Evolutionary conservation across 805 yeast genomes (phyloP).

Genomic region (Monosporozyma siamensis): DNA sequence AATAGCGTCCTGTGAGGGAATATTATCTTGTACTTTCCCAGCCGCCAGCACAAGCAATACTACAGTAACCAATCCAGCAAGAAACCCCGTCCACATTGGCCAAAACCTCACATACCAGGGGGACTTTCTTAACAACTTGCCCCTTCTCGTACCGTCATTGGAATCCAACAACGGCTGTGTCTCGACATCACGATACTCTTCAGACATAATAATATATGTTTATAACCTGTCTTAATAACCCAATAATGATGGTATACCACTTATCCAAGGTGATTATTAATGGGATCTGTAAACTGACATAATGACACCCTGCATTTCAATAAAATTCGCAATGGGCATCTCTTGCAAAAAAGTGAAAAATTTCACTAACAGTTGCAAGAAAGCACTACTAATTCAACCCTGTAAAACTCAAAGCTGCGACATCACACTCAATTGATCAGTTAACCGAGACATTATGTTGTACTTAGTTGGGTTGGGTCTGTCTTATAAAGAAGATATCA

Average conservation of each 20-base stretch:
- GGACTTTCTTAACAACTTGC: background rate
- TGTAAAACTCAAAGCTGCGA: background rate
- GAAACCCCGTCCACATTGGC: background rate
- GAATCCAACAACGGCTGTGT: constrained; percentile 14
- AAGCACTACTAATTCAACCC: too few relatives aligned
- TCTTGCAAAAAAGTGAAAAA: too few relatives aligned
- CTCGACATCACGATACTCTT: too few relatives aligned
- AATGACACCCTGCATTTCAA: too few relatives aligned
- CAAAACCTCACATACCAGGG: background rate
- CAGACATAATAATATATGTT: too few relatives aligned
- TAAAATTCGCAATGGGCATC: too few relatives aligned
- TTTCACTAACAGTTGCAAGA: too few relatives aligned
- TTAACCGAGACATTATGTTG: too few relatives aligned
- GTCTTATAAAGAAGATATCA: constrained; percentile 80
- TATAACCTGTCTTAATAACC: too few relatives aligned
- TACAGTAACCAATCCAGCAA: background rate
- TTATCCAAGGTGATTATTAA: too few relatives aligned
- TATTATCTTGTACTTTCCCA: background rate
- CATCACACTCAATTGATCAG: constrained; percentile 3
- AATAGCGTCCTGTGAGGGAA: constrained; percentile 9
- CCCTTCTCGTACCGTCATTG: background rate
- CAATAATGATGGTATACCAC: too few relatives aligned
- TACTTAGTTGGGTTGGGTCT: constrained; percentile 88
- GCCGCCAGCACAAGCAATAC: background rate
- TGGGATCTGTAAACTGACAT: too few relatives aligned